These are phyloP conservation scores for Fusarium clavum DNA, from an alignment of 2,329 filamentous ascomycete genomes.

Conservation along the genomic window DNA sequence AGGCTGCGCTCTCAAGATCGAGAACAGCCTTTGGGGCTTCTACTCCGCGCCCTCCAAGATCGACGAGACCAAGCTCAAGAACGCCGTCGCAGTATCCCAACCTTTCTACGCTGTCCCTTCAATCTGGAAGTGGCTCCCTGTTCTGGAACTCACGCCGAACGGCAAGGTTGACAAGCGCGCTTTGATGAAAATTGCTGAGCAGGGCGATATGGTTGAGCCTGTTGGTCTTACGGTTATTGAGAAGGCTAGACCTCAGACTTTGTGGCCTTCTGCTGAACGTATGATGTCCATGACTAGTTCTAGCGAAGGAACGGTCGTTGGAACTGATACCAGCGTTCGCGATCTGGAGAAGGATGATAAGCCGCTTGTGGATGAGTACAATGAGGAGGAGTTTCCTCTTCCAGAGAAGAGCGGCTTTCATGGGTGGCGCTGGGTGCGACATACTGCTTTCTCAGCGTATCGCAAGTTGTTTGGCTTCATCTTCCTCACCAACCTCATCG, in stretches of 20 bases:
- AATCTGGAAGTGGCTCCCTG: constrained; percentile 20
- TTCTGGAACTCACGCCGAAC: constrained; percentile 30
- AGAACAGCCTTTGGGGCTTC: constrained; percentile 16
- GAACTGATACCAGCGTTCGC: background rate
- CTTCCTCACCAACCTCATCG: constrained; percentile 18
- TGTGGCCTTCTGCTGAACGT: constrained; percentile 16
- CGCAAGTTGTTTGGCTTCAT: constrained; percentile 34
- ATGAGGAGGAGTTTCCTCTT: background rate
- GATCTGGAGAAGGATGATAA: constrained; percentile 29
- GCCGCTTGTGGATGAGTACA: constrained; percentile 18
- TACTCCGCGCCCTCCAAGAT: constrained; percentile 21
- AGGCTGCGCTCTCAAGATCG: constrained; percentile 25
- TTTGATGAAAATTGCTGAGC: constrained; percentile 11
- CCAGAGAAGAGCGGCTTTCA: constrained; percentile 32
- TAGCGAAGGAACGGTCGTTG: constrained; percentile 1
- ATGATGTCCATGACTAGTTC: constrained; percentile 11
- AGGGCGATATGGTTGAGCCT: rapidly evolving
- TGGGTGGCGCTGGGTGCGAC: constrained; percentile 33
- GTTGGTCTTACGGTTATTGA: background rate
- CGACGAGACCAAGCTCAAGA: constrained; percentile 20
- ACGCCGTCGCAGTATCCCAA: constrained; percentile 5
- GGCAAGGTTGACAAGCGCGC: constrained; percentile 30
- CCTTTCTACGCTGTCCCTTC: constrained; percentile 32
- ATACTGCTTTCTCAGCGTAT: constrained; percentile 32
- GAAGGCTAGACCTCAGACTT: constrained; percentile 1